Conservation (phyloP, 2,329 filamentous ascomycete genomes). For the Penicillium sp. region DNA sequence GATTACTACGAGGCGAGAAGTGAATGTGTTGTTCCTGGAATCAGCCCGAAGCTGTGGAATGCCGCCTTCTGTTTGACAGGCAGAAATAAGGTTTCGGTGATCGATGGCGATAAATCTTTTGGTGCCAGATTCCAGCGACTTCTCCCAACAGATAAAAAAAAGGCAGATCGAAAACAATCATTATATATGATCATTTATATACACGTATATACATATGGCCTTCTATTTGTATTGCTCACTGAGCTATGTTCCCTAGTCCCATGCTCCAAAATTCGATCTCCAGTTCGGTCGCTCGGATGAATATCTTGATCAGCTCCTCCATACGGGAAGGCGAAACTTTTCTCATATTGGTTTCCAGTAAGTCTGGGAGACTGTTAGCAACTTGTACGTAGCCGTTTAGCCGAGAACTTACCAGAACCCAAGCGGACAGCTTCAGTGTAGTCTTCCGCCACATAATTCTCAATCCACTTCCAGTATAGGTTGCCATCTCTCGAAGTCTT, state of each 20-base stretch:
- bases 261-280: constrained; percentile 79
- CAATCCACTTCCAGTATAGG: constrained; percentile 86
- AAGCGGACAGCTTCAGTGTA: constrained; percentile 74
- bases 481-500: constrained; percentile 68
- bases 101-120: neutral
- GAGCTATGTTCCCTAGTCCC: constrained; percentile 49
- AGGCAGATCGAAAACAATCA: neutral
- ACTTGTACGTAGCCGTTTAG: neutral
- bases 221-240: neutral
- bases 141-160: neutral
- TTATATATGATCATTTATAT: neutral
- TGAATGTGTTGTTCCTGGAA: neutral
- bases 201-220: neutral
- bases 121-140: neutral
- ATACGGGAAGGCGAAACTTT: constrained; percentile 74
- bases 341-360: constrained; percentile 77
- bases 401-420: constrained; percentile 64
- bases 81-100: neutral
- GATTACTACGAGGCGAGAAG: neutral
- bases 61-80: neutral
- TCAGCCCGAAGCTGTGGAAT: neutral
- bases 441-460: constrained; percentile 83
- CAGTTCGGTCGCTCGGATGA: constrained; percentile 83
- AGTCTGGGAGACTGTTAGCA: constrained; percentile 51
- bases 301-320: constrained; percentile 82